Conservation (phyloP, 148 eudicot genomes). For the Amaranthus cruentus region DNA sequence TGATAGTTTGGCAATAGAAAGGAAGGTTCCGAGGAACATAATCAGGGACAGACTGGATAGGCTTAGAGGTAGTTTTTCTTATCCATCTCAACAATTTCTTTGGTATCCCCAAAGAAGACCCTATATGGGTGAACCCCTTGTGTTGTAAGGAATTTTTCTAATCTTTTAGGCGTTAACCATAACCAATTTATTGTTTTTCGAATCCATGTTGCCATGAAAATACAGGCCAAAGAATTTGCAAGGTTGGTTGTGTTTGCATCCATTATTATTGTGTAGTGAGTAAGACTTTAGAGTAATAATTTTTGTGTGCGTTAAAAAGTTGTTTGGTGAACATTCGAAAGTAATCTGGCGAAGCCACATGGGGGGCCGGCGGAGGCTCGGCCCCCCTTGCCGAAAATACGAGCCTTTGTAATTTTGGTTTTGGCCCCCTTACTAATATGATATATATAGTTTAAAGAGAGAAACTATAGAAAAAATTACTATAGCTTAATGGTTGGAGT, state of each 20-base stretch:
- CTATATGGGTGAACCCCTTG: conserved; percentile 44
- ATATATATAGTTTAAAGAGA: too few species aligned
- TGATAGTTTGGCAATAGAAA: conserved; percentile 19
- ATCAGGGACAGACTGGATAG: conserved; percentile 18
- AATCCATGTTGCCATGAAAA: neutral
- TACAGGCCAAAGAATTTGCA: neutral
- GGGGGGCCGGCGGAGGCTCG: too few species aligned
- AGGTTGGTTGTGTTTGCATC: neutral
- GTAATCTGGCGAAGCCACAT: too few species aligned
- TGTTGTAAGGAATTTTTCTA: conserved; percentile 32
- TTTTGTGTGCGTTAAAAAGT: too few species aligned
- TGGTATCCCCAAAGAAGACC: conserved; percentile 32
- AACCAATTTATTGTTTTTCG: conserved; percentile 33
- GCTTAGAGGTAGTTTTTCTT: conserved; percentile 16
- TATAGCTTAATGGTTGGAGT: too few species aligned
- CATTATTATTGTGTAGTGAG: neutral
- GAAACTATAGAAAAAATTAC: too few species aligned
- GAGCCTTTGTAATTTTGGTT: too few species aligned
- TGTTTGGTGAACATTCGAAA: too few species aligned
- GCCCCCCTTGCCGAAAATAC: too few species aligned
- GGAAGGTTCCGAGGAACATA: conserved; percentile 12
- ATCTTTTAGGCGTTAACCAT: conserved; percentile 40
- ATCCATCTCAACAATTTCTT: conserved; percentile 22
- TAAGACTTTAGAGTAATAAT: too few species aligned
- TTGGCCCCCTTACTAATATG: too few species aligned